Conservation (phyloP, 2,329 filamentous ascomycete species). For the Fusarium caatingaense region DNA sequence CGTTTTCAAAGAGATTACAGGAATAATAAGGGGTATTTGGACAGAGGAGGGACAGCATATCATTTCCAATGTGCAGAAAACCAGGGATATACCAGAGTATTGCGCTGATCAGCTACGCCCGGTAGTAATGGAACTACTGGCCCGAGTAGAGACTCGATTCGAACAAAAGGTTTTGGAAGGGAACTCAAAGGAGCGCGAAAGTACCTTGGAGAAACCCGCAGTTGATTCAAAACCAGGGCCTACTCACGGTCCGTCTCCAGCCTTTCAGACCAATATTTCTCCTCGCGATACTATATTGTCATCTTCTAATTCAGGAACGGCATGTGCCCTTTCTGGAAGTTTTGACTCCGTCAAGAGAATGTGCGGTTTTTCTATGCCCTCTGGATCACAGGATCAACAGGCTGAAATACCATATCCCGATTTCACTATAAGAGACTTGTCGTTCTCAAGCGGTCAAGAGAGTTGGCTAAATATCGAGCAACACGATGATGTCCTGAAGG, state of each 20-base stretch:
- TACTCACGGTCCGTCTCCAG: not conserved
- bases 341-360: not conserved
- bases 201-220: not conserved
- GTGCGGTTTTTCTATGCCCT: not conserved
- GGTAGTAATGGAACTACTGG: not conserved
- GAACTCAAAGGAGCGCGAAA: not conserved
- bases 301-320: not conserved
- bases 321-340: not conserved
- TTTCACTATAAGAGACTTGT: not conserved
- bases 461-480: not conserved
- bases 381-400: not conserved
- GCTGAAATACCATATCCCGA: constrained; percentile 4
- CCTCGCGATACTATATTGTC: not conserved
- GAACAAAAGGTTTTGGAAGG: not conserved
- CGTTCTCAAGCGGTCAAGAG: not conserved
- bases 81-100: not conserved
- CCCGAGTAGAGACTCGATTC: not conserved
- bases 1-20: constrained; percentile 1
- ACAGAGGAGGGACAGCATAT: not conserved
- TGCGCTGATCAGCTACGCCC: not conserved
- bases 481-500: not conserved
- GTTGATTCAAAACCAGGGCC: not conserved
- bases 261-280: not conserved
- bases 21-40: constrained; percentile 3
- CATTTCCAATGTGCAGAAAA: not conserved